phyloP scores from a whole-genome alignment of 306 rosid genomes.

The Vachellia collinsii region DNA sequence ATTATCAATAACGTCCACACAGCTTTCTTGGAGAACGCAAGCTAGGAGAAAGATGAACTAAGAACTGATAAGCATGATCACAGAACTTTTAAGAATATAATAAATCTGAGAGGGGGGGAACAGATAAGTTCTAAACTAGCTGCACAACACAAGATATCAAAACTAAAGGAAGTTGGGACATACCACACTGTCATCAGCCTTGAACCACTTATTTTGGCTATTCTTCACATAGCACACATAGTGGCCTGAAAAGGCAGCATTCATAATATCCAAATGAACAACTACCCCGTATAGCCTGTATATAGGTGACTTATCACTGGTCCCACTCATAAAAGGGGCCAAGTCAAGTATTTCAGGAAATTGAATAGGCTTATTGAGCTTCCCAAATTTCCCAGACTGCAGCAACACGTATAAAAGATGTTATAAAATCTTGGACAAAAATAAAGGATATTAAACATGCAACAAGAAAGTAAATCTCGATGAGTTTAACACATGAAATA shows the following conservation, averaged over 20 bases:
- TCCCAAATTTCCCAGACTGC: constrained; percentile 98
- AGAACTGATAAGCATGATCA: constrained; percentile 18
- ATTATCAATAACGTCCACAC: neutral
- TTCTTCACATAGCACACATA: constrained; percentile 93
- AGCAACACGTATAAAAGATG: constrained; percentile 18
- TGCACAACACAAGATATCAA: constrained; percentile 20
- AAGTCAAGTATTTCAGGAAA: constrained; percentile 85
- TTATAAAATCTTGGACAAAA: neutral
- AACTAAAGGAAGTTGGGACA: constrained; percentile 37
- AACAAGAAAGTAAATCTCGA: constrained; percentile 17
- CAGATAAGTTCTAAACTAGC: neutral
- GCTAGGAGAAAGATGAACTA: neutral
- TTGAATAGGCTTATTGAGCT: constrained; percentile 86
- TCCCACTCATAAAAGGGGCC: constrained; percentile 90
- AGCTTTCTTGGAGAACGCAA: neutral
- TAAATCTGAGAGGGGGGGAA: neutral
- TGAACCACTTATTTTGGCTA: constrained; percentile 92
- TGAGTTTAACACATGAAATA: constrained; percentile 39
- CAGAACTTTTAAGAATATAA: neutral
- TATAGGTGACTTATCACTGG: constrained; percentile 85
- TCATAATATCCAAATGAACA: constrained; percentile 94
- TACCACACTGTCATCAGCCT: constrained; percentile 92
- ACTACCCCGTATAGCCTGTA: constrained; percentile 89
- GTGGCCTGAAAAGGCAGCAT: constrained; percentile 95
- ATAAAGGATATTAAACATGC: neutral